phyloP scores from a whole-genome alignment of 2,329 filamentous ascomycete genomes.

The Sporothrix mexicana region DNA sequence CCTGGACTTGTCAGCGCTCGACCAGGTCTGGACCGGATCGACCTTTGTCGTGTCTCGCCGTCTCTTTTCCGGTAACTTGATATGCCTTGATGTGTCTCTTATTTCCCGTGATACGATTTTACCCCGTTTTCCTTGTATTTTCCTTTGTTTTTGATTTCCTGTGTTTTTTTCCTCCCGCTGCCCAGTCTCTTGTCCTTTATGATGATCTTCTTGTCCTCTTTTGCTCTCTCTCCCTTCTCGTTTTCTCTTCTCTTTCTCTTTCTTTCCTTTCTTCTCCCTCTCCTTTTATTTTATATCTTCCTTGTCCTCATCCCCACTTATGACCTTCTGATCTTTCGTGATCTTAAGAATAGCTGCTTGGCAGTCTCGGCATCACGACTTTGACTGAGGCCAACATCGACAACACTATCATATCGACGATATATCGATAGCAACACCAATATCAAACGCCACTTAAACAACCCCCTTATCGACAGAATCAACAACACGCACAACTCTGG shows the following conservation, averaged over 20 bases:
- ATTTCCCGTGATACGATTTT: not conserved
- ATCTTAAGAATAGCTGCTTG: not conserved
- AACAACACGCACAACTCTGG: not conserved
- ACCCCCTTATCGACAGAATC: too few relatives aligned
- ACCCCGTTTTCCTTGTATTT: too few relatives aligned
- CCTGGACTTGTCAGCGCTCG: too few relatives aligned
- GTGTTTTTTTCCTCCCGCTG: not conserved
- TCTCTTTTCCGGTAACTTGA: not conserved
- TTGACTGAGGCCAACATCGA: slow-evolving; percentile 22
- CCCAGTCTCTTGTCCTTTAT: not conserved
- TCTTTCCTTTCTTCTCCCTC: not conserved
- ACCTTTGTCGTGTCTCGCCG: not conserved
- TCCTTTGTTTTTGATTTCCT: not conserved
- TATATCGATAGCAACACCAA: too few relatives aligned
- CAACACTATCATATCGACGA: too few relatives aligned
- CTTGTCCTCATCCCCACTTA: not conserved
- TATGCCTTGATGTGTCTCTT: not conserved
- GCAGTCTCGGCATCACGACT: slow-evolving; percentile 30
- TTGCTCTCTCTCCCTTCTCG: not conserved
- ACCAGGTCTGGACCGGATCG: slow-evolving; percentile 9
- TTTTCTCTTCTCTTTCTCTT: not conserved
- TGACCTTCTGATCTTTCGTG: not conserved
- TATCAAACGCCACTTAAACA: too few relatives aligned
- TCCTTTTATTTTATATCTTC: not conserved
- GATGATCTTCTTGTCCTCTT: not conserved